Conservation (phyloP, 805 yeast genomes). For the Torulaspora franciscae region DNA sequence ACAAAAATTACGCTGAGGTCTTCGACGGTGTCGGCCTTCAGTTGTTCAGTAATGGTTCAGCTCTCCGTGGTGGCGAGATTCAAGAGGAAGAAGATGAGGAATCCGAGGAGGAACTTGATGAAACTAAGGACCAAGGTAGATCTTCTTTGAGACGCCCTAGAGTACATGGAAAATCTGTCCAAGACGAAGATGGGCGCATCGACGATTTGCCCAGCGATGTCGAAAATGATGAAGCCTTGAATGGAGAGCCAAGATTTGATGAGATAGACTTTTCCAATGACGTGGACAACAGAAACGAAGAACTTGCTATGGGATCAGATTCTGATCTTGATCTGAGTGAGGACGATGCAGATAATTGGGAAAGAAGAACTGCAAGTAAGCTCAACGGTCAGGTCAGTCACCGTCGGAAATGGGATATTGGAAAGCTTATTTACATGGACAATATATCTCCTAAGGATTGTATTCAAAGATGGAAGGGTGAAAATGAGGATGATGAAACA, state of each 20-base stretch:
- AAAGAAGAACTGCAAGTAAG: constrained; percentile 50
- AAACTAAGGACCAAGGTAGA: constrained; percentile 55
- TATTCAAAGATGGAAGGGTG: constrained; percentile 63
- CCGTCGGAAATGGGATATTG: constrained; percentile 68
- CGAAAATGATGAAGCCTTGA: constrained; percentile 42
- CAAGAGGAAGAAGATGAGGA: constrained; percentile 39
- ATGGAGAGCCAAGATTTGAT: constrained; percentile 42
- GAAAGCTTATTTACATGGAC: constrained; percentile 73
- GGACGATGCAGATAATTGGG: constrained; percentile 37
- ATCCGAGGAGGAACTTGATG: constrained; percentile 37
- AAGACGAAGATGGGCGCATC: constrained; percentile 43
- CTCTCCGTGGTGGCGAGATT: constrained; percentile 43
- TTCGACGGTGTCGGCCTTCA: constrained; percentile 66
- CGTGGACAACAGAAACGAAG: constrained; percentile 35
- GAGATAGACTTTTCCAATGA: constrained; percentile 45
- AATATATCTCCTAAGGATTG: constrained; percentile 72
- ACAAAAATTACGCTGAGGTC: constrained; percentile 53
- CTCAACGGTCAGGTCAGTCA: constrained; percentile 47
- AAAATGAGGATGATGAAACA: constrained; percentile 42
- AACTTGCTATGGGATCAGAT: constrained; percentile 47
- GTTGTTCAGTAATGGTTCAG: constrained; percentile 61
- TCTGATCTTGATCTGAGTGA: constrained; percentile 45
- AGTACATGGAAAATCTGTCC: constrained; percentile 49
- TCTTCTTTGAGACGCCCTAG: constrained; percentile 56
- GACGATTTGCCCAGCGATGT: constrained; percentile 43